Evolutionary conservation across 805 yeast species (phyloP), one percentile per base, ranked within the genome.

Genomic region (Candida tammaniensis): DNA sequence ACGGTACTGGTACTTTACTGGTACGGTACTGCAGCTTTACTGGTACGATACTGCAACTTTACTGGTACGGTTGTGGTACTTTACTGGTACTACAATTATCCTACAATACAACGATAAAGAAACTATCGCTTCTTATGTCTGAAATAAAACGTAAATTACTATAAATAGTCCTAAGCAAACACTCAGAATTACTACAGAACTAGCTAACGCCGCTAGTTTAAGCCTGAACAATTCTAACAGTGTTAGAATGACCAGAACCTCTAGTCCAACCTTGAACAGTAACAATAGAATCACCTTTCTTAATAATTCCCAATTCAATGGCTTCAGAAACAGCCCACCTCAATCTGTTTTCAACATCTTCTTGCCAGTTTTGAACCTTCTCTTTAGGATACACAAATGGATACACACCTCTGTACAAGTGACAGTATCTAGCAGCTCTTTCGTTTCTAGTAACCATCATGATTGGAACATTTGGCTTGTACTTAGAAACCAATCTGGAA

Each of bases 261-360:
- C 91, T 85, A 60, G 95, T 86, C 91, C 95, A 93, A 66, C 98
- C 98, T 78, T 93, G 98, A 67, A 93, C 84, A 60, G 95, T 86
- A 50, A 93, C 86, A 54, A 87, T 83, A 43, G 84, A 72, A 64
- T 88, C 96, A 68, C 96, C 96, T 68, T 78, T 81, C 54, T 70
- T 67, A 62, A 93, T 73, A 68, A 93, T 78, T 54, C 95, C 95
- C 55, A 89, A 78, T 46, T 76, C 82, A 55, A 82, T 74, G 51
- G 96, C 96, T 74, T 86, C 88, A 50, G 79, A 72, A 62, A 91
- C 82, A 65, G 96, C 98, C 80, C 83, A 83, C 69, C 84, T 76
- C 64, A 93, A 80, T 76, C 98, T 86, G 62, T 74, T 76, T 76
- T 93, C 98, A 49, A 91, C 96, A 70, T 93, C 98, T 61, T 81